Evolutionary conservation across 2,329 filamentous ascomycete genomes (phyloP).

Genomic region (Magnaporthiopsis rhizophila): DNA sequence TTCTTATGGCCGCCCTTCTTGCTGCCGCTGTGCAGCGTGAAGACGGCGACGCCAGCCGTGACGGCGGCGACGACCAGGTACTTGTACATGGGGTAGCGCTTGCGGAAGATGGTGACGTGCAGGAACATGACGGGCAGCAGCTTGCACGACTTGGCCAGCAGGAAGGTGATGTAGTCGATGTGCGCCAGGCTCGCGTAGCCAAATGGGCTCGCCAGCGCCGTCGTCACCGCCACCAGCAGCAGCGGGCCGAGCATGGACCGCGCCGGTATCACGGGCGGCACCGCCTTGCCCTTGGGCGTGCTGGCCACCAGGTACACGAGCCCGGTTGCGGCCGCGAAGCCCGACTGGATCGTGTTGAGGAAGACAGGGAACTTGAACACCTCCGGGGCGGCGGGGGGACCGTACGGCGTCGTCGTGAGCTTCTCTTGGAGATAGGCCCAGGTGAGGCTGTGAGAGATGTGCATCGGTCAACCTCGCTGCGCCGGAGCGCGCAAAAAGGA

Average conservation of each 20-base stretch:
- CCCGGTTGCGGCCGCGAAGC: constrained; percentile 77
- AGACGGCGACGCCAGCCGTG: constrained; percentile 86
- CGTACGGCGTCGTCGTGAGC: constrained; percentile 87
- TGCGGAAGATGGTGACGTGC: constrained; percentile 85
- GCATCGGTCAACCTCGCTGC: not conserved
- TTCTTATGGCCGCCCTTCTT: constrained; percentile 33
- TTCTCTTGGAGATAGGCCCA: constrained; percentile 97
- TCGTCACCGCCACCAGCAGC: constrained; percentile 76
- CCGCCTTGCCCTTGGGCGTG: constrained; percentile 41
- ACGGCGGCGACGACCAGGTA: constrained; percentile 89
- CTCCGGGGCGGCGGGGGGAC: constrained; percentile 42
- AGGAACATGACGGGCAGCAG: constrained; percentile 97
- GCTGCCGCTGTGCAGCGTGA: constrained; percentile 75
- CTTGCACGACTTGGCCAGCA: constrained; percentile 97
- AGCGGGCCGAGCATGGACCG: constrained; percentile 68
- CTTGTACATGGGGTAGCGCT: constrained; percentile 88
- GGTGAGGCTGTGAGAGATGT: constrained; percentile 55
- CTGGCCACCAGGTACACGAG: constrained; percentile 69
- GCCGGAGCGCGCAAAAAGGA: not conserved
- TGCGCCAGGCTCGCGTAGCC: constrained; percentile 88
- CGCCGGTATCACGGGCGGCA: constrained; percentile 68
- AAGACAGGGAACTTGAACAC: constrained; percentile 92
- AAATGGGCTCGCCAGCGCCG: constrained; percentile 86
- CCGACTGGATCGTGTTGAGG: constrained; percentile 90
- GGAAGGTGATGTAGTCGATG: constrained; percentile 97